Evolutionary conservation across 108 stramenopile genomes (phyloP), one percentile per base, ranked within the genome.

Genomic region (Skeletonema tropicum): DNA sequence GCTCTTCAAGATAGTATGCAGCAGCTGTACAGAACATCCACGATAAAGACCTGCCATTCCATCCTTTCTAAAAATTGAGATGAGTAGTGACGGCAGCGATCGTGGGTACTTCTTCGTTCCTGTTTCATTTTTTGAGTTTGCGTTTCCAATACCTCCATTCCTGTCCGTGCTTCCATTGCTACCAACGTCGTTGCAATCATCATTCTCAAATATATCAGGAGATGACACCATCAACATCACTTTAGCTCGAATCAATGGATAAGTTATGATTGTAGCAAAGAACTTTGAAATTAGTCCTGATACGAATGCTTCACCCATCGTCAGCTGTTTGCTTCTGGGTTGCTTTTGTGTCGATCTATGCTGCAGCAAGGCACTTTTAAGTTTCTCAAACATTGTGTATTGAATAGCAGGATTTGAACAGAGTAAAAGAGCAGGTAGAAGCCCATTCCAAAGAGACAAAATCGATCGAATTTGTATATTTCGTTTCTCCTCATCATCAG

Each of bases 341-440:
- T 63, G 29, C 66, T 73, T 45, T 3, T 52, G 19, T 58, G 33
- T 38, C 80, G 55, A 62, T 23, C 68, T 46, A 32, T 62, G 68
- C 48, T 87, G 60, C 58, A 89, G 30, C 8, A 78, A 52, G 46
- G 63, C 15, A 52, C 38, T 57, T 75, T 96, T 97, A 3, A 95
- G 45, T 10, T 76, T 65, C 60, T 97, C 97, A 84, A 85, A 98
- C 45, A 92, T 85, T 13, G 97, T 95, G 70, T 94, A 94, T 73
- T 98, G 94, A 62, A 98, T 96, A n/a, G 96, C 87, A 25, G 97
- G 97, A 64, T 98, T 98, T 80, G 83, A 86, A 29, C 95, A 97
- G 19, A 98, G 86, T 30, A 97, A 57, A 3, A 98, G 59, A n/a
- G 96, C 88, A 12, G 97, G 97, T 13, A 80, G 58, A 17, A 96